Conservation (phyloP, 345 rosid genomes). For the Lagerstroemia speciosa region DNA sequence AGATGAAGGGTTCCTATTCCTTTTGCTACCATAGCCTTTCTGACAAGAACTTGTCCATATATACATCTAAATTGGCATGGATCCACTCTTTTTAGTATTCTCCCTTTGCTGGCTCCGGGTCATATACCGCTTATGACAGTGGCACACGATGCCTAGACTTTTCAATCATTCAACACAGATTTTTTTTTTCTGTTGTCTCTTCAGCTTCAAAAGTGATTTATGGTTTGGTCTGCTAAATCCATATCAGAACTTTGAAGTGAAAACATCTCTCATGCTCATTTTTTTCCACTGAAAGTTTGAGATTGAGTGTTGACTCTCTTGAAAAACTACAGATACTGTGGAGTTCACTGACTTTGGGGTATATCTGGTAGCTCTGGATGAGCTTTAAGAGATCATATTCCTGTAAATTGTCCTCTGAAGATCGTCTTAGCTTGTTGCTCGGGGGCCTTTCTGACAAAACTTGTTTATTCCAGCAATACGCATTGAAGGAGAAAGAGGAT, state of each 20-base stretch:
- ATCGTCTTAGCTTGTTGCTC: background rate
- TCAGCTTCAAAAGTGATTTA: background rate
- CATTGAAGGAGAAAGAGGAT: constrained; percentile 54
- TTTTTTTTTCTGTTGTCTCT: background rate
- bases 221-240: background rate
- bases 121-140: background rate
- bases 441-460: background rate
- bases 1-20: background rate
- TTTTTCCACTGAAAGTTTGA: background rate
- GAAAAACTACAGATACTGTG: background rate
- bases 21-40: background rate
- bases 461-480: constrained; percentile 49
- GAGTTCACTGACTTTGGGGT: background rate
- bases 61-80: background rate
- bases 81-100: background rate
- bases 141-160: background rate
- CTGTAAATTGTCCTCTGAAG: background rate
- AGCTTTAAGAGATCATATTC: background rate
- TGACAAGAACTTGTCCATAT: background rate
- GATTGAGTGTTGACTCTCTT: background rate
- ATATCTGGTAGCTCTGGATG: background rate
- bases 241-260: background rate
- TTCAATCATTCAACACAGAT: background rate
- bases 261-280: background rate
- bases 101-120: background rate